Conservation (phyloP, 306 rosid genomes). For the Crotalaria pallida region DNA sequence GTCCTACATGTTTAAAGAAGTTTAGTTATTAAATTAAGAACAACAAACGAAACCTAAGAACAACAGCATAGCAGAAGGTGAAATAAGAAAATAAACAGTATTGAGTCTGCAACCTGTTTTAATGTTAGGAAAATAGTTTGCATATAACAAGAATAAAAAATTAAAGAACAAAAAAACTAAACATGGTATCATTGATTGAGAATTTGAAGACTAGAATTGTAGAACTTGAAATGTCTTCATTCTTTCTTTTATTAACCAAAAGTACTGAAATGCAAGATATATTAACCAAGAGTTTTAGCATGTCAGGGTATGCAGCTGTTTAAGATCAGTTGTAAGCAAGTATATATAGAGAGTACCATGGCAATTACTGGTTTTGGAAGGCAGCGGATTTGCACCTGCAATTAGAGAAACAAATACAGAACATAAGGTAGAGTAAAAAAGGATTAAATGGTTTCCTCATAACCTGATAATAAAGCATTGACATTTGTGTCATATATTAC, state of each 20-base stretch:
- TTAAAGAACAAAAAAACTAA: neutral
- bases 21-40: neutral
- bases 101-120: constrained; percentile 64
- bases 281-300: constrained; percentile 1
- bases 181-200: neutral
- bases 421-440: neutral
- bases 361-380: constrained; percentile 95
- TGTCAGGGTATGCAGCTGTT: neutral
- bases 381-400: constrained; percentile 79
- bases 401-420: constrained; percentile 3
- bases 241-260: neutral
- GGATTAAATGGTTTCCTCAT: neutral
- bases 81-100: neutral
- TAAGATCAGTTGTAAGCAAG: neutral
- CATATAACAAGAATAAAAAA: neutral
- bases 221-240: neutral
- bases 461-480: neutral
- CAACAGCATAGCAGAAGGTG: neutral
- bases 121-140: constrained; percentile 1
- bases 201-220: neutral
- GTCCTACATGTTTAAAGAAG: constrained; percentile 54
- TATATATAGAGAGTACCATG: constrained; percentile 43
- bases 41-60: neutral
- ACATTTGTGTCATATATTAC: neutral
- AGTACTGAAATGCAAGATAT: neutral